Evolutionary conservation across 768 basidiomycete genomes (phyloP), one percentile per base, ranked within the genome.

Genomic region (Candolleomyces aberdarensis): DNA sequence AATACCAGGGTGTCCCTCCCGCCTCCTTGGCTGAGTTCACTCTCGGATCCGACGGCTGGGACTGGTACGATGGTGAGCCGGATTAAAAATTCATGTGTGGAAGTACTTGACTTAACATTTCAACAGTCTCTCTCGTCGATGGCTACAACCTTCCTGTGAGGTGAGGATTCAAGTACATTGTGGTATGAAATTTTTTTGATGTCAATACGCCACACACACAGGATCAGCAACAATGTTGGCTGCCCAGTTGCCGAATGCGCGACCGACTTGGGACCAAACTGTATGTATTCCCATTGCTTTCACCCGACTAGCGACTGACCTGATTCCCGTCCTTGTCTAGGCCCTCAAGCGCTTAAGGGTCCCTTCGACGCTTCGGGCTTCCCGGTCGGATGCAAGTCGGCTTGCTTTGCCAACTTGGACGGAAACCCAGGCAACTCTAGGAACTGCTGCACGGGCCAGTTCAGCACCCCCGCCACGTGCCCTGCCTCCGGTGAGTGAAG

Each of bases 21-120:
- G 88, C 84, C 3, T 79, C 82, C 1, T 75, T 89, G 43, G 88
- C 88, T 0, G 87, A 89, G 64, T 89, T 82, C 74, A 88, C 85
- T 15, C 73, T 89, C 10, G 66, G 73, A 57, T 75, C 66, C 5
- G 63, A 66, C 44, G 76, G 73, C 8, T 6, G 15, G 44, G 88
- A 88, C 63, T 85, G 75, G 63, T 89, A 87, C 55, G 86, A 87
- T 66, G 83, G 85, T 84, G 40, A 32, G 76, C 40, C 19, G 10
- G 29, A 20, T 20, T 55, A 32, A 17, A 13, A 11, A 10, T 1
- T 19, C 26, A 6, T 17, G 32, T n/a, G 48, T 5, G 1, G 11
- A 36, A 11, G n/a, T 48, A 36, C 47, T 59, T 46, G 39, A 53
- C 14, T 44, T 13, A 43, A n/a, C 19, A n/a, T 31, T 22, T 36